phyloP scores from a whole-genome alignment of 306 rosid genomes.

The Mimosa pudica region DNA sequence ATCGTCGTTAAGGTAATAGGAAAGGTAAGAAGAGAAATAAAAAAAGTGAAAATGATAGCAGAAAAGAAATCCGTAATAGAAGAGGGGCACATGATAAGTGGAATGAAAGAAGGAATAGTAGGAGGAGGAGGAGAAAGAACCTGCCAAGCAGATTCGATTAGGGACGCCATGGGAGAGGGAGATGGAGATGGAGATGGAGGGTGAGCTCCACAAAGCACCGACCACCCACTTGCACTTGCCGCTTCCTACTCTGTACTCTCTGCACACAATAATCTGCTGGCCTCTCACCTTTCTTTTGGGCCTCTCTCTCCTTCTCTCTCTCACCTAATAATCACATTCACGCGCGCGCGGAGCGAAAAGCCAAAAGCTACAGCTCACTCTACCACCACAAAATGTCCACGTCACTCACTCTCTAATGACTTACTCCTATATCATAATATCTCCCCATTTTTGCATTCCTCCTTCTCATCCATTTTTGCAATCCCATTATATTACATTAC shows the following conservation, averaged over 20 bases:
- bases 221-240: too few species aligned
- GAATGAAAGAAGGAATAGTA: too few species aligned
- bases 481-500: too few species aligned
- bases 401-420: background rate
- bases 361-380: background rate
- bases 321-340: background rate
- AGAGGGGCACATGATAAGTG: conserved; percentile 2
- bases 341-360: background rate
- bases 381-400: background rate
- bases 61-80: background rate
- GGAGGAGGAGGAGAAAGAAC: conserved; percentile 30
- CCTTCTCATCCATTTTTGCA: too few species aligned
- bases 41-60: background rate
- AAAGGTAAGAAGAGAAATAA: background rate
- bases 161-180: conserved; percentile 50
- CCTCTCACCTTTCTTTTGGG: background rate
- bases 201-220: background rate
- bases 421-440: too few species aligned
- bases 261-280: background rate
- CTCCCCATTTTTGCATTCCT: too few species aligned
- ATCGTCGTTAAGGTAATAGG: background rate
- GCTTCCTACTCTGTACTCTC: too few species aligned
- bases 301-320: background rate
- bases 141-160: conserved; percentile 74
- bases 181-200: background rate